Percentiles rank a stretch among this genome's conserved stretches.
These are phyloP conservation scores for Cenococcum geophilum DNA, from an alignment of 495 filamentous ascomycete genomes.

Conservation along the genomic window DNA sequence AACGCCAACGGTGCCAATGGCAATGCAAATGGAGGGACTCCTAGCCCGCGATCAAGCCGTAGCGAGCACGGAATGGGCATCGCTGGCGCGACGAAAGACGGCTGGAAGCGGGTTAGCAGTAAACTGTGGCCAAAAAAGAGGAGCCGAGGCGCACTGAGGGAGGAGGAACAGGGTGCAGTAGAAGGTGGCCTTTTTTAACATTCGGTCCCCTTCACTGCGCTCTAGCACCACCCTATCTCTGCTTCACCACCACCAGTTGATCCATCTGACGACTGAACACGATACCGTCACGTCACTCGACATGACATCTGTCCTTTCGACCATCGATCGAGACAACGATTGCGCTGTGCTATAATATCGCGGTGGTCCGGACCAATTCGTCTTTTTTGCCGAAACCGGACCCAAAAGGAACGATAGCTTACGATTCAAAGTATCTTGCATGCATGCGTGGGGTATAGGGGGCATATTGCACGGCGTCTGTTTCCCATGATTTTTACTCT, in stretches of 20 bases:
- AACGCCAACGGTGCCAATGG: background rate
- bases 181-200: slow-evolving; percentile 30
- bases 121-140: slow-evolving; percentile 29
- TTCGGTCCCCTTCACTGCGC: background rate
- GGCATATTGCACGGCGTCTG: background rate
- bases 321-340: too few relatives aligned
- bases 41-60: slow-evolving; percentile 26
- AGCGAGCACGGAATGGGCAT: slow-evolving; percentile 22
- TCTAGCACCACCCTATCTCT: background rate
- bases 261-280: too few relatives aligned
- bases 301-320: too few relatives aligned
- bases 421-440: background rate
- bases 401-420: background rate
- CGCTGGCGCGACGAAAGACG: slow-evolving; percentile 24
- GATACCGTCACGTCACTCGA: too few relatives aligned
- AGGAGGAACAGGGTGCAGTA: slow-evolving; percentile 27
- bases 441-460: background rate
- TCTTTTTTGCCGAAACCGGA: background rate
- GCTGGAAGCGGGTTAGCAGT: slow-evolving; percentile 32
- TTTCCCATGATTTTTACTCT: background rate
- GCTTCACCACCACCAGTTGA: background rate
- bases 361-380: too few relatives aligned
- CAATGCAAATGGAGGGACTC: slow-evolving; percentile 22
- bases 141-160: slow-evolving; percentile 24
- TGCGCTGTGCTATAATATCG: too few relatives aligned